Conservation (phyloP, 2,329 filamentous ascomycete genomes). For the Bipolaris zeicola region DNA sequence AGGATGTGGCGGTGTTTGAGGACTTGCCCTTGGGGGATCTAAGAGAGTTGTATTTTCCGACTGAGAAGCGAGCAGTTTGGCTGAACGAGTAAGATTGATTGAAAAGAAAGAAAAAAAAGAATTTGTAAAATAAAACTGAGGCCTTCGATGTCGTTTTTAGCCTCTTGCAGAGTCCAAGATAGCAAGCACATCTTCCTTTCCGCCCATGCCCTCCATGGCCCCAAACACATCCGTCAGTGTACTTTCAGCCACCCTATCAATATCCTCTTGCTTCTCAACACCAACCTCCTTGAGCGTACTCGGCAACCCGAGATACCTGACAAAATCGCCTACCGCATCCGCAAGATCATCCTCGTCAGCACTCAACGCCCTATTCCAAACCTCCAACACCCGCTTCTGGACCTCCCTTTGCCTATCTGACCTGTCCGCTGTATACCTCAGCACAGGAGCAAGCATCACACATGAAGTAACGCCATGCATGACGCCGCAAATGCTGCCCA, state of each 20-base stretch:
- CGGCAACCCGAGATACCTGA: conserved; percentile 24
- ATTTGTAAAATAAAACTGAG: neutral
- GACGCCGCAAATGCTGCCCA: conserved; percentile 26
- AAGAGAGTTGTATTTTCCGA: conserved; percentile 6
- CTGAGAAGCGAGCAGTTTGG: neutral
- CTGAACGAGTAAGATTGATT: neutral
- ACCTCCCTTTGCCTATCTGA: conserved; percentile 15
- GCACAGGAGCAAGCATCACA: conserved; percentile 27
- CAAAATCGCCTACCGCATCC: conserved; percentile 29
- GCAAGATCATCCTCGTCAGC: conserved; percentile 25
- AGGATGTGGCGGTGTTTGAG: conserved; percentile 17
- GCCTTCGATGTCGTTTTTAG: conserved; percentile 1
- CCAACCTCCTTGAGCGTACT: conserved; percentile 26
- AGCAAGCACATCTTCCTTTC: conserved; percentile 18
- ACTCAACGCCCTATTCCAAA: conserved; percentile 27
- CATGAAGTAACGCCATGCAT: conserved; percentile 33
- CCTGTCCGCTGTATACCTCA: conserved; percentile 22
- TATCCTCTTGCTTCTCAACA: conserved; percentile 20
- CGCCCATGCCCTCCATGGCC: conserved; percentile 7
- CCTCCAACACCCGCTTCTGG: conserved; percentile 21
- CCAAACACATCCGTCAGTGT: conserved; percentile 31
- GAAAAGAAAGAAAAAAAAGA: no score
- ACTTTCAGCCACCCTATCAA: conserved; percentile 29
- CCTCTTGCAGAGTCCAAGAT: conserved; percentile 17
- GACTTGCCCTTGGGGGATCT: conserved; percentile 8